phyloP scores from a whole-genome alignment of 1,139 yeast species.

The Meyerozyma carpophila region DNA sequence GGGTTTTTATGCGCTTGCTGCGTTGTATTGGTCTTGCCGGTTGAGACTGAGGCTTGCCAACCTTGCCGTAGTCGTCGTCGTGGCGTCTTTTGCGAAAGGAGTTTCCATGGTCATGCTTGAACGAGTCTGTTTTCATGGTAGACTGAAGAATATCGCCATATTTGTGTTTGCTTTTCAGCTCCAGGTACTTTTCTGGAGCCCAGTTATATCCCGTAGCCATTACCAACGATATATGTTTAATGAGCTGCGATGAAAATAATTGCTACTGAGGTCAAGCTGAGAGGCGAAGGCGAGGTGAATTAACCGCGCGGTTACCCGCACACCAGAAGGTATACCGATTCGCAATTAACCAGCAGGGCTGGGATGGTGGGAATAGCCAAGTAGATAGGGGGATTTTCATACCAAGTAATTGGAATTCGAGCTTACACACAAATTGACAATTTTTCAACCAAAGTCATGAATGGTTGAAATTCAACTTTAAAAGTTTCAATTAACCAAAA shows the following conservation, averaged over 20 bases:
- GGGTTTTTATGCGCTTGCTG: slow-evolving; percentile 32
- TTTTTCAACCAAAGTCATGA: too few species aligned
- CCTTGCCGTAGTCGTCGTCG: slow-evolving; percentile 5
- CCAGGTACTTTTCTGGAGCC: neutral
- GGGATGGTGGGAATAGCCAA: neutral
- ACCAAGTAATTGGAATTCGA: too few species aligned
- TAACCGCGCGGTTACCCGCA: neutral
- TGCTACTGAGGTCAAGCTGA: neutral
- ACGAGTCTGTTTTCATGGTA: neutral
- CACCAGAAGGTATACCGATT: neutral
- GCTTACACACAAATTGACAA: too few species aligned
- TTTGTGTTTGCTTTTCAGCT: neutral
- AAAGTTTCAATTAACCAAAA: too few species aligned
- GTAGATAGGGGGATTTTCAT: too few species aligned
- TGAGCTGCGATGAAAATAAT: neutral
- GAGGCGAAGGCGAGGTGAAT: neutral
- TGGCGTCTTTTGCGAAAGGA: slow-evolving; percentile 2
- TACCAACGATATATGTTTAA: neutral
- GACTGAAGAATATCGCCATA: neutral
- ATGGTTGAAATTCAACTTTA: too few species aligned
- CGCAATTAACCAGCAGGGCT: neutral
- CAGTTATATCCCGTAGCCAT: neutral
- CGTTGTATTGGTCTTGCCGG: neutral
- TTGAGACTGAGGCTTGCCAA: neutral
- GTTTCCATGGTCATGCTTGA: neutral